These are phyloP conservation scores for Malus hybrid DNA, from an alignment of 331 rosid genomes.

Conservation along the genomic window DNA sequence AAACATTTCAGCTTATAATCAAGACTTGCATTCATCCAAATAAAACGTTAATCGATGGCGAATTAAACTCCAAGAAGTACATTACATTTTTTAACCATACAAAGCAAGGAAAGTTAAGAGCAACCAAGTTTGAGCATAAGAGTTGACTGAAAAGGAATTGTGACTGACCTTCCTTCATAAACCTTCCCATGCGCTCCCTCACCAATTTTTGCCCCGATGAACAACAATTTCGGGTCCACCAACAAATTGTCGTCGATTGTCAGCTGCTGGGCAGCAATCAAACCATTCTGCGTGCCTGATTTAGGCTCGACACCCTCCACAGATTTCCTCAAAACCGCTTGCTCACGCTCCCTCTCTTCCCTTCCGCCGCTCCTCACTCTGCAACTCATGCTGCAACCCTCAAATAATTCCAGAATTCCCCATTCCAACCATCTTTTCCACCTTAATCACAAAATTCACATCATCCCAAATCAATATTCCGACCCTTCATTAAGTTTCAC, in stretches of 20 bases:
- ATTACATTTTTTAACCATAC: neutral
- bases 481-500: constrained; percentile 17
- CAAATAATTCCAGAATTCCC: constrained; percentile 60
- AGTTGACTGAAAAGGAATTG: neutral
- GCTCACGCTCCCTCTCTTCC: constrained; percentile 39
- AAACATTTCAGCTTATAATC: neutral
- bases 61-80: neutral
- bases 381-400: constrained; percentile 84
- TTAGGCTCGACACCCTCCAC: constrained; percentile 21
- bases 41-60: neutral
- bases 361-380: constrained; percentile 44
- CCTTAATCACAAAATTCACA: constrained; percentile 9
- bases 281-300: constrained; percentile 41
- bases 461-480: constrained; percentile 15
- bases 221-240: constrained; percentile 81
- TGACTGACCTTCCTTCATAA: constrained; percentile 93
- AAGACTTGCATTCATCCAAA: neutral
- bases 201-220: constrained; percentile 80
- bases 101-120: neutral
- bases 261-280: constrained; percentile 30
- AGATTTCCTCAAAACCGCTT: constrained; percentile 23
- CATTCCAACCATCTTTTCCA: constrained; percentile 28
- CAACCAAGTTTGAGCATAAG: neutral
- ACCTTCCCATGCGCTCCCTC: constrained; percentile 99
- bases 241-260: constrained; percentile 73